A percentile compares a stretch with the other conserved stretches of the same genome.
phyloP scores from a whole-genome alignment of 2,329 filamentous ascomycete genomes.

The Penicillium sp. region DNA sequence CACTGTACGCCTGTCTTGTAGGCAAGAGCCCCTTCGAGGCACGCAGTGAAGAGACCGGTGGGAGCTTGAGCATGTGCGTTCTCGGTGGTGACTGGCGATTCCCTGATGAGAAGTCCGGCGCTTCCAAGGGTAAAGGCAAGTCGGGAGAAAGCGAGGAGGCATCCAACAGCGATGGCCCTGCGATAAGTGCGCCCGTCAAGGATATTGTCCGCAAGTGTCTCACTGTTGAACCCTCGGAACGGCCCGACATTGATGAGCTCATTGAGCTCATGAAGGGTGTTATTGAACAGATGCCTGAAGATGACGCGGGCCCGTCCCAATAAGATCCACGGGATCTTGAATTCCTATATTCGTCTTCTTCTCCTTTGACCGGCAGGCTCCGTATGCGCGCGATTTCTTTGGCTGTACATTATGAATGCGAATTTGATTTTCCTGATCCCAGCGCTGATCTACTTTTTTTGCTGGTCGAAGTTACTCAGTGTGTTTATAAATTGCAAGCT shows the following conservation, averaged over 20 bases:
- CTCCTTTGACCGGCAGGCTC: constrained; percentile 9
- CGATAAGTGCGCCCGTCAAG: constrained; percentile 72
- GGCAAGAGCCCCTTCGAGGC: constrained; percentile 96
- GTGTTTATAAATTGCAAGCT: neutral
- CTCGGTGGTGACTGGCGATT: constrained; percentile 93
- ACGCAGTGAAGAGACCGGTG: constrained; percentile 89
- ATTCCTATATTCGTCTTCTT: neutral
- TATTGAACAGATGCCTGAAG: constrained; percentile 59
- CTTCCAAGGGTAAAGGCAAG: constrained; percentile 52
- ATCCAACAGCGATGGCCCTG: constrained; percentile 38
- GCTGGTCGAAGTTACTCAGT: neutral
- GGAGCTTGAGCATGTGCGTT: constrained; percentile 83
- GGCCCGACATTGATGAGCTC: constrained; percentile 78
- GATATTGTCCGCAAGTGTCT: constrained; percentile 82
- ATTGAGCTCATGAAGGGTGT: constrained; percentile 69
- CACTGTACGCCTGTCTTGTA: constrained; percentile 91
- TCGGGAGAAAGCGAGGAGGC: constrained; percentile 20
- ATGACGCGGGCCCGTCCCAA: constrained; percentile 23
- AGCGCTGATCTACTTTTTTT: neutral
- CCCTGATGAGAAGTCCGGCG: constrained; percentile 67
- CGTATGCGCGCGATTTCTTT: neutral
- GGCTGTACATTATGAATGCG: constrained; percentile 9
- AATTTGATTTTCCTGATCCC: neutral
- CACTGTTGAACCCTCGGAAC: constrained; percentile 73
- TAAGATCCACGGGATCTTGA: constrained; percentile 1